These are phyloP conservation scores for Extremus antarcticus DNA, from an alignment of 495 filamentous ascomycete species.

Conservation along the genomic window DNA sequence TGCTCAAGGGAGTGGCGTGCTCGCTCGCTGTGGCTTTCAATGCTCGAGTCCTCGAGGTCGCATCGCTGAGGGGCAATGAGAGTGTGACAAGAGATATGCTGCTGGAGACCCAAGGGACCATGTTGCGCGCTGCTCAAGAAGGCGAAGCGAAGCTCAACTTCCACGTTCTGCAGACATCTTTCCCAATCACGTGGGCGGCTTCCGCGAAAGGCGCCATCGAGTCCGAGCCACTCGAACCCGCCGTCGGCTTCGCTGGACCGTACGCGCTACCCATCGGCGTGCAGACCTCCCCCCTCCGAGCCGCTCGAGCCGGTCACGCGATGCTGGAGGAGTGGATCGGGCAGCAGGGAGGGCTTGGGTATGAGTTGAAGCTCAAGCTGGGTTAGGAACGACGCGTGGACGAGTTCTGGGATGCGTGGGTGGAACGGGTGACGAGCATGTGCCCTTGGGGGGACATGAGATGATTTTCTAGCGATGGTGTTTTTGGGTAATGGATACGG, in stretches of 20 bases:
- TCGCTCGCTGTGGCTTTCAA: conserved; percentile 9
- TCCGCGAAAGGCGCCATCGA: conserved; percentile 1
- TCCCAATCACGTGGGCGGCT: conserved; percentile 11
- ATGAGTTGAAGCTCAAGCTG: conserved; percentile 14
- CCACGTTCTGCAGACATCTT: conserved; percentile 10
- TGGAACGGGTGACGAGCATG: no score
- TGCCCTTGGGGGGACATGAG: no score
- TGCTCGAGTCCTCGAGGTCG: conserved; percentile 3
- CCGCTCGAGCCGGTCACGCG: conserved; percentile 11
- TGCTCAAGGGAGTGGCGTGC: conserved; percentile 7
- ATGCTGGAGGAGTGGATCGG: conserved; percentile 17
- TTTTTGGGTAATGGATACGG: no score
- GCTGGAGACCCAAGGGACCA: conserved; percentile 20
- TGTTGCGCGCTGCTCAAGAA: conserved; percentile 18
- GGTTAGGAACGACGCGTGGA: conserved; percentile 3
- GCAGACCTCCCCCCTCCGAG: conserved; percentile 8
- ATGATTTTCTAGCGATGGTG: no score
- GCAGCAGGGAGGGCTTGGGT: conserved; percentile 7
- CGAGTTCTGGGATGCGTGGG: no score
- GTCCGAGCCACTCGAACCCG: background rate
- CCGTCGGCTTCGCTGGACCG: conserved; percentile 4
- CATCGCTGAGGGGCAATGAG: background rate
- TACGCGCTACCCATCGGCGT: conserved; percentile 14
- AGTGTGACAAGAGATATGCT: conserved; percentile 3
- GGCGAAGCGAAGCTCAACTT: conserved; percentile 18